A percentile compares a stretch with the other conserved stretches of the same genome.
phyloP scores from a whole-genome alignment of 192 early-diverging fungal genomes.

The Pilaira anomala region DNA sequence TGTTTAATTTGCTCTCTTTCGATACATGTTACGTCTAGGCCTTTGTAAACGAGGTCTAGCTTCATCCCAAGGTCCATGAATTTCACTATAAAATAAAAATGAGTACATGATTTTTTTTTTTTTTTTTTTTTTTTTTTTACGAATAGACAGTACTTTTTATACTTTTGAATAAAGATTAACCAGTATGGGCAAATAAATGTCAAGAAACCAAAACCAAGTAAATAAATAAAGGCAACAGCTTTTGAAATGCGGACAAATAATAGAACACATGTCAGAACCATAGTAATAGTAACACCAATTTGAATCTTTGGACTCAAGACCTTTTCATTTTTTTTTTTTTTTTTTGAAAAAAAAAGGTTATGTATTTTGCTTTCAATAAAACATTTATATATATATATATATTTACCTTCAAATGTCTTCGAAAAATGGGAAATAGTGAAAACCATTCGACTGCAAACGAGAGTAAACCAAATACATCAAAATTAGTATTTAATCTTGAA shows the following conservation, averaged over 20 bases:
- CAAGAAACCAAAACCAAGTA: constrained; percentile 70
- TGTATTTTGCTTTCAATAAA: too few relatives aligned
- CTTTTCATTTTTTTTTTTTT: neutral
- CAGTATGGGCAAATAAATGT: constrained; percentile 87
- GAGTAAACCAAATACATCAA: constrained; percentile 87
- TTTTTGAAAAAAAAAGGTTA: neutral
- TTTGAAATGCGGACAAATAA: constrained; percentile 70
- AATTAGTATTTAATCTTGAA: constrained; percentile 76
- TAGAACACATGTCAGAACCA: constrained; percentile 58
- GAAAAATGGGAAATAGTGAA: constrained; percentile 90
- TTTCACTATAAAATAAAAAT: constrained; percentile 61
- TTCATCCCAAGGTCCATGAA: constrained; percentile 97
- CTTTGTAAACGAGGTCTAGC: constrained; percentile 72
- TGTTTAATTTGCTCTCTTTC: constrained; percentile 13
- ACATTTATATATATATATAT: constrained; percentile 23
- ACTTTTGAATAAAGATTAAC: constrained; percentile 91
- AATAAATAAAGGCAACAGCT: constrained; percentile 64
- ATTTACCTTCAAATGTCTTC: constrained; percentile 70
- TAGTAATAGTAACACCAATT: constrained; percentile 51
- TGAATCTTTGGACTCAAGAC: constrained; percentile 23
- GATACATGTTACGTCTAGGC: constrained; percentile 20
- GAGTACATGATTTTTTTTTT: neutral
- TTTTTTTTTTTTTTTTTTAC: too few relatives aligned
- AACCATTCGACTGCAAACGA: constrained; percentile 89
- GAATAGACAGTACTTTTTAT: constrained; percentile 92